Evolutionary conservation across 1,284 basidiomycete genomes (phyloP).

Genomic region (Inonotus obliquus): DNA sequence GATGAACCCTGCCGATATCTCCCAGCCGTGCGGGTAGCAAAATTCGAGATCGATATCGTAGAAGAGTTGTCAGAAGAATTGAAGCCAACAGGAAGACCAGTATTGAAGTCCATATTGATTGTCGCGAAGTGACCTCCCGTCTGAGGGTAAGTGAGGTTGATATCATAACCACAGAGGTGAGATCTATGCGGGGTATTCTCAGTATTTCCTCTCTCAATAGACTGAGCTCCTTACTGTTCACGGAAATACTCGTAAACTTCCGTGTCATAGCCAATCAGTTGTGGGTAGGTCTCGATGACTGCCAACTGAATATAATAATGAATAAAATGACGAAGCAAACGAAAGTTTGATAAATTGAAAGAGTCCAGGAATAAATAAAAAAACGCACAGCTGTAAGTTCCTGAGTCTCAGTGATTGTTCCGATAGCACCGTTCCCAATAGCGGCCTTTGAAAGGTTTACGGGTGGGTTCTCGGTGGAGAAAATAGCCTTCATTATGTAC

Average conservation of each 20-base stretch:
- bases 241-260: conserved; percentile 63
- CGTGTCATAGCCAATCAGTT: conserved; percentile 64
- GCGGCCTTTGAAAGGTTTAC: conserved; percentile 60
- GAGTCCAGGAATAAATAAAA: not conserved
- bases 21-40: not conserved
- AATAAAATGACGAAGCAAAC: too few relatives aligned
- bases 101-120: conserved; percentile 7
- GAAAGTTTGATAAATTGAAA: not conserved
- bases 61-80: conserved; percentile 1
- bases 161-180: conserved; percentile 58
- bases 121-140: conserved; percentile 46
- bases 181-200: conserved; percentile 33
- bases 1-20: not conserved
- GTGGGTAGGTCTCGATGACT: conserved; percentile 65
- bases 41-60: not conserved
- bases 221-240: conserved; percentile 46
- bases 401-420: conserved; percentile 42
- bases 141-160: conserved; percentile 70
- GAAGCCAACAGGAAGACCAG: conserved; percentile 16
- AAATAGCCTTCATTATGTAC: conserved; percentile 69
- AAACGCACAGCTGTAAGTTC: conserved; percentile 48
- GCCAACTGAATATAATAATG: conserved; percentile 34
- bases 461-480: conserved; percentile 54
- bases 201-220: not conserved
- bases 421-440: conserved; percentile 66